Percentiles rank a stretch among this genome's conserved stretches.
phyloP scores from a whole-genome alignment of 176 grass and related monocot species.

The Dactylis glomerata region DNA sequence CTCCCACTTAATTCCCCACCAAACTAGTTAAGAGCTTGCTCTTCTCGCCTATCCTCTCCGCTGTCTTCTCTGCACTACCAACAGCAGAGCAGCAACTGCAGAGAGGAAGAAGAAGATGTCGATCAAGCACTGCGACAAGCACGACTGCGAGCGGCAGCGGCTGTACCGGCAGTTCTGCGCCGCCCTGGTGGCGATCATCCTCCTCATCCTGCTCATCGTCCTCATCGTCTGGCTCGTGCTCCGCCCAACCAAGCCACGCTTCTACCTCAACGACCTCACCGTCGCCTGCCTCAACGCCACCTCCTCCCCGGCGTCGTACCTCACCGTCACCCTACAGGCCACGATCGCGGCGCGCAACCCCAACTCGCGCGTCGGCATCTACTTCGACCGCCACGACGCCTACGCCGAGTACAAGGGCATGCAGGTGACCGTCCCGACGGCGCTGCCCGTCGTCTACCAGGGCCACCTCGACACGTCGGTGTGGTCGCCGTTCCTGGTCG shows the following conservation, averaged over 20 bases:
- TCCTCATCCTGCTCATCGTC: slow-evolving; percentile 34
- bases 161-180: slow-evolving; percentile 26
- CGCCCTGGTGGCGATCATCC: neutral
- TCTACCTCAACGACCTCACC: slow-evolving; percentile 65
- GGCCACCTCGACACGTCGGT: slow-evolving; percentile 44
- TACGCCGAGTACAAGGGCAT: slow-evolving; percentile 57
- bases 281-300: slow-evolving; percentile 61
- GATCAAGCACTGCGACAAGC: slow-evolving; percentile 64
- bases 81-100: fast-evolving
- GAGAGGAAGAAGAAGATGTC: slow-evolving; percentile 26
- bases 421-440: slow-evolving; percentile 59
- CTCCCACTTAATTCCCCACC: neutral
- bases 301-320: too few relatives aligned
- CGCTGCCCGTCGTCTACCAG: slow-evolving; percentile 61
- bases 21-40: neutral
- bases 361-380: slow-evolving; percentile 66
- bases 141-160: slow-evolving; percentile 39
- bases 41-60: neutral
- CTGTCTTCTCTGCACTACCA: neutral
- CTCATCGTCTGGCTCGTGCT: slow-evolving; percentile 63
- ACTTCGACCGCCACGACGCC: slow-evolving; percentile 63
- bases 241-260: slow-evolving; percentile 61
- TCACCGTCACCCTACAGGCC: slow-evolving; percentile 65
- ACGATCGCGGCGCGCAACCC: slow-evolving; percentile 57
- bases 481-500: slow-evolving; percentile 72